phyloP scores from a whole-genome alignment of 2,329 filamentous ascomycete genomes.

The Botrytis porri region DNA sequence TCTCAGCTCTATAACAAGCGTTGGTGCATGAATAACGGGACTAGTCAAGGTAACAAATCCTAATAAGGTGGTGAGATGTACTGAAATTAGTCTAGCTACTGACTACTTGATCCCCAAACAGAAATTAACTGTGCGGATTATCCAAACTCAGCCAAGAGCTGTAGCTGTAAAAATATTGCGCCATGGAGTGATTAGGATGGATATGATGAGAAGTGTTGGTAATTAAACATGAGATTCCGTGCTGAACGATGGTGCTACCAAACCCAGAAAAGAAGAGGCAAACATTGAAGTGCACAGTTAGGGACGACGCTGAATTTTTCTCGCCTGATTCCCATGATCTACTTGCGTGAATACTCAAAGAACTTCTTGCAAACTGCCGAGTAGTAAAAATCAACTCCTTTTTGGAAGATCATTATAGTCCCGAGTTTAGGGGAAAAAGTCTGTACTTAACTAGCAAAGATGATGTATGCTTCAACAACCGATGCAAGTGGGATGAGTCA shows the following conservation, averaged over 20 bases:
- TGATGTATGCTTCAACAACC: not conserved
- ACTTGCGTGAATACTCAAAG: not conserved
- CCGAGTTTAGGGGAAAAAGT: too few relatives aligned
- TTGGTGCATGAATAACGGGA: not conserved
- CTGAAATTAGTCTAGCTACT: not conserved
- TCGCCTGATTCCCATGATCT: not conserved
- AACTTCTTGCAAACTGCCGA: not conserved
- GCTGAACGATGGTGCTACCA: not conserved
- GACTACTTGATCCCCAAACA: not conserved
- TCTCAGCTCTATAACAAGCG: not conserved
- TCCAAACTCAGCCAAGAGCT: not conserved
- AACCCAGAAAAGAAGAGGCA: not conserved
- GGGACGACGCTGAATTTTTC: not conserved
- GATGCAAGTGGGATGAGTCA: not conserved
- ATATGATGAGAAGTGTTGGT: not conserved
- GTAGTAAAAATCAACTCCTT: not conserved
- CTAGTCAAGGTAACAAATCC: not conserved
- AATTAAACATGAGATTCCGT: rapidly evolving
- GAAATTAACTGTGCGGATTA: not conserved
- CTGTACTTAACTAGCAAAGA: too few relatives aligned
- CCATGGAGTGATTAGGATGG: not conserved
- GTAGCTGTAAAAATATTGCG: not conserved
- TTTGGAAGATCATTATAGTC: not conserved
- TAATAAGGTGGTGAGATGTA: not conserved
- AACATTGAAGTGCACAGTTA: not conserved